A percentile compares a stretch with the other conserved stretches of the same genome.
Evolutionary conservation across 2,329 filamentous ascomycete species (phyloP).

Genomic region (Diaporthe australafricana): DNA sequence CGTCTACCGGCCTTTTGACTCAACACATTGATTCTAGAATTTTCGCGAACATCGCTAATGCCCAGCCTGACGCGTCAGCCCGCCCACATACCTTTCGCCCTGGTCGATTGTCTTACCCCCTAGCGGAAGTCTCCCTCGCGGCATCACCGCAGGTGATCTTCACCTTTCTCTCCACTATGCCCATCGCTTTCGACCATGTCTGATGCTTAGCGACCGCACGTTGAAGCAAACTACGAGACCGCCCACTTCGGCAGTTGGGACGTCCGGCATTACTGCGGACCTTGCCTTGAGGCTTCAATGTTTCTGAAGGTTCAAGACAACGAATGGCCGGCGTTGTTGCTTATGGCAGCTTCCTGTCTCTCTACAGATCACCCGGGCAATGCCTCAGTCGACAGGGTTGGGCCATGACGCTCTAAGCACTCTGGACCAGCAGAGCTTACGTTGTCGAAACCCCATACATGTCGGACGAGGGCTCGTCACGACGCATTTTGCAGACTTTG

Average conservation of each 20-base stretch:
- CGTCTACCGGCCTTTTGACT: background rate
- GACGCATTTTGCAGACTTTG: background rate
- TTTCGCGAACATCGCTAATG: background rate
- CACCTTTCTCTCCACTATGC: background rate
- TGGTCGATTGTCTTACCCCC: background rate
- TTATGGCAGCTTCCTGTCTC: background rate
- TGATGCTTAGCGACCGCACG: background rate
- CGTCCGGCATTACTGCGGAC: background rate
- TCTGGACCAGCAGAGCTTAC: background rate
- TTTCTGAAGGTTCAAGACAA: background rate
- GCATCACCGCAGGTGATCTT: background rate
- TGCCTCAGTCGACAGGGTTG: background rate
- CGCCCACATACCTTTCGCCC: constrained; percentile 6
- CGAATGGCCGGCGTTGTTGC: background rate
- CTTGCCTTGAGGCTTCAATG: background rate
- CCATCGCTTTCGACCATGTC: background rate
- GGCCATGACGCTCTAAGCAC: background rate
- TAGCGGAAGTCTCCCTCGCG: background rate
- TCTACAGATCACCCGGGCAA: background rate
- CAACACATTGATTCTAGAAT: background rate
- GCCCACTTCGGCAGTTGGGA: constrained; percentile 1
- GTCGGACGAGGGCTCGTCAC: background rate
- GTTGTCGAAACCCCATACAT: background rate
- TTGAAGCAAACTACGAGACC: background rate
- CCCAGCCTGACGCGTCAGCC: constrained; percentile 3